Percentiles rank a stretch among this genome's conserved stretches.
These are phyloP conservation scores for Fusarium coicis DNA, from an alignment of 2,329 filamentous ascomycete species.

Conservation along the genomic window DNA sequence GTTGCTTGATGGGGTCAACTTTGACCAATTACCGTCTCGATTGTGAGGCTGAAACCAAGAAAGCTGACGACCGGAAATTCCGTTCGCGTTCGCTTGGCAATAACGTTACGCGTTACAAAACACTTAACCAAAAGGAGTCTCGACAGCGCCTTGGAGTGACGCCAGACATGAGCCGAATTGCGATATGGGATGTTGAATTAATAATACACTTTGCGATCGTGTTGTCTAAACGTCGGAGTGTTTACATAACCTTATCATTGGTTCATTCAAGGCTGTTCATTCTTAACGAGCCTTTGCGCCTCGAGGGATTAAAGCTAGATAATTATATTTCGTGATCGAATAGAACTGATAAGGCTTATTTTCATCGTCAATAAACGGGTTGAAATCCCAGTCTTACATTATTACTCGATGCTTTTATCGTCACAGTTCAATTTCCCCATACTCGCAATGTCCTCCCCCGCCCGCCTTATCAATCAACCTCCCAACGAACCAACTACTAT, in stretches of 20 bases:
- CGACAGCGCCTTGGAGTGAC: accelerated
- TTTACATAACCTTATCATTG: background rate
- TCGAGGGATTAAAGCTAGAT: accelerated
- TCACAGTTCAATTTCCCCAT: background rate
- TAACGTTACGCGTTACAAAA: background rate
- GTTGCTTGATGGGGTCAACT: accelerated
- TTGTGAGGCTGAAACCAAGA: background rate
- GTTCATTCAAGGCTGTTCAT: accelerated
- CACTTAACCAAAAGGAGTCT: background rate
- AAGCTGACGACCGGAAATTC: background rate
- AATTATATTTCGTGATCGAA: too few relatives aligned
- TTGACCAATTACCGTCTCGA: background rate
- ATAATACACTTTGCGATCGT: accelerated
- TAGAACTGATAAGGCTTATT: too few relatives aligned
- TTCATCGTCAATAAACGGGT: too few relatives aligned
- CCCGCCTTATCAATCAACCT: background rate
- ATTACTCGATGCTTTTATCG: background rate
- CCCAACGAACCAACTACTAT: background rate
- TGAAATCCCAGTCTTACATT: background rate
- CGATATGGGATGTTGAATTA: background rate
- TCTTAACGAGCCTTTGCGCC: accelerated
- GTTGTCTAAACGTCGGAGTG: background rate
- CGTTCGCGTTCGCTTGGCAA: background rate
- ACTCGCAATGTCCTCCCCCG: background rate
- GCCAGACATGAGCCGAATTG: accelerated